Percentiles rank a stretch among this genome's conserved stretches.
These are phyloP conservation scores for Eurotiales sp. DNA, from an alignment of 2,329 filamentous ascomycete genomes.

Conservation along the genomic window DNA sequence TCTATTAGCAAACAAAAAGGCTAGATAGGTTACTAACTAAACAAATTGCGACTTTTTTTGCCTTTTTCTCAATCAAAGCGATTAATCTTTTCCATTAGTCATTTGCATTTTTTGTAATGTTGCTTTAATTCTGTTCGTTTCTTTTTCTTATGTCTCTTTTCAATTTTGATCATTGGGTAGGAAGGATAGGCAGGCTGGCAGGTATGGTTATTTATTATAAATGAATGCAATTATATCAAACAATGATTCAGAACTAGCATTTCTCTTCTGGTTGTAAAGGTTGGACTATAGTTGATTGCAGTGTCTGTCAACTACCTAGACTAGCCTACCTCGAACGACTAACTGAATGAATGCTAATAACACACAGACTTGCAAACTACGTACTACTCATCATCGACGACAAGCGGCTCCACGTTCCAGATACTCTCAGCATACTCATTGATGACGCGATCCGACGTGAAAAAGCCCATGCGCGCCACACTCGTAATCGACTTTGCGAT, in stretches of 20 bases:
- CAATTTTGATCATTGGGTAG: not conserved
- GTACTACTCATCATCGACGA: conserved; percentile 27
- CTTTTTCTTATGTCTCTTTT: not conserved
- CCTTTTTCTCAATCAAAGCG: not conserved
- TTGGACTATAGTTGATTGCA: no score
- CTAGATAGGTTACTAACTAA: not conserved
- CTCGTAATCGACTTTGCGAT: conserved; percentile 82
- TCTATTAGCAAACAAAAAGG: not conserved
- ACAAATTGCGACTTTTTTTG: not conserved
- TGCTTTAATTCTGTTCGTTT: no score
- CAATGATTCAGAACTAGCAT: no score
- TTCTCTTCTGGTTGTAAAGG: no score
- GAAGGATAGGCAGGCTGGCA: not conserved
- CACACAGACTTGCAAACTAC: not conserved
- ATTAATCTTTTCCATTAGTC: no score
- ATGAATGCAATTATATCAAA: not conserved
- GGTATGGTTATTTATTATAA: not conserved
- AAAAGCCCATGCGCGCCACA: conserved; percentile 95
- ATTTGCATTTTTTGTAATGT: not conserved
- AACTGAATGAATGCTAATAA: not conserved
- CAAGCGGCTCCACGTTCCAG: conserved; percentile 89
- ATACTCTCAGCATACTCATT: conserved; percentile 96
- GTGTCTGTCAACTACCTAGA: no score
- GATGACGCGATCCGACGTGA: conserved; percentile 90
- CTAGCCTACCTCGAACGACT: no score